Base-by-base conservation (phyloP, 441 rosid genomes). In the Pelargonium citronellum region DNA sequence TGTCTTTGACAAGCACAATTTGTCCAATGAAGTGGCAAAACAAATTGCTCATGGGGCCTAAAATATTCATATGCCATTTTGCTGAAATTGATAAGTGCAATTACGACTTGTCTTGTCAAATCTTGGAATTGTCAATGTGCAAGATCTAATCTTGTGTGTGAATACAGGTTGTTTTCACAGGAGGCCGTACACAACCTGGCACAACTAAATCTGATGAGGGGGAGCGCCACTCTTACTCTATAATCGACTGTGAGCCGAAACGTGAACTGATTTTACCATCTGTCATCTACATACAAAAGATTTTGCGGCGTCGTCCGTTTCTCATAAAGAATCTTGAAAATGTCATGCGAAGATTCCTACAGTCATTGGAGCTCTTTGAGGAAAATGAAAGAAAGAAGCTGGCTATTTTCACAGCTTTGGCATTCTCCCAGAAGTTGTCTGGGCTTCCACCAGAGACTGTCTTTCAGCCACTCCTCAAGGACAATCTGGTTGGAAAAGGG, bases 141-240 rank as follows among this genome's bases (percentile, higher is more conserved):
- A 34, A 51, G 64, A 66, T 17, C 2, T 39, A 69, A 64, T 51
- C 30, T 67, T n/a, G 8, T 49, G 20, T 67, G 49, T 46, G n/a
- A 49, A 55, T 78, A 73, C 81, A 95, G 99, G 97, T 95, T 81
- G 85, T 83, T 79, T 95, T 95, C 82, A 89, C 88, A 17, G 99
- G 99, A 80, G 96, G 97, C 60, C 97, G 99, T n/a, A 90, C 97
- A 11, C 99, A 92, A 82, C 87, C 99, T 77, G 99, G 99, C 70
- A 88, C 99, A 69, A 90, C 89, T 61, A 95, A 95, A 76, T 86
- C 96, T 81, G 99, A 95, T 83, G 99, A 92, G 85, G 98, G 99
- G 71, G 97, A 90, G 80, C 91, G 95, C 73, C 98, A 92, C 71
- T 76, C 93, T 68, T 89, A 90, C 87, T 90, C 97, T 71, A 79